These are phyloP conservation scores for Nissolia schottii DNA, from an alignment of 306 rosid species.

Conservation along the genomic window DNA sequence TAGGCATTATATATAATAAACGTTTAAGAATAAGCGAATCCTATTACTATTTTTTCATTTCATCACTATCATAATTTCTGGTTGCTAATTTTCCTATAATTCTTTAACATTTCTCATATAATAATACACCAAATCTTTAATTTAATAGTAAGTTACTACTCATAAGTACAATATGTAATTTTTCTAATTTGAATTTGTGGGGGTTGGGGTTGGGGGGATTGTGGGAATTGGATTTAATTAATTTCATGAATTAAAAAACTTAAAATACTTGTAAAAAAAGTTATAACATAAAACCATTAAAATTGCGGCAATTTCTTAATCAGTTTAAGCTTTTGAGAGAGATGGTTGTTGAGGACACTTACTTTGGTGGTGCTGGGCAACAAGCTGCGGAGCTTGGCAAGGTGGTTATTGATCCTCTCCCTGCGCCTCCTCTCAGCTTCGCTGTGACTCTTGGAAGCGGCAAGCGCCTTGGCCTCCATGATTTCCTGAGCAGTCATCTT, in stretches of 20 bases:
- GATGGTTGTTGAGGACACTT: no score
- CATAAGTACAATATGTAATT: not conserved
- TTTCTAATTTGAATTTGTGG: not conserved
- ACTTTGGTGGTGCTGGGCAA: conserved; percentile 97
- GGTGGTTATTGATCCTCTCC: conserved; percentile 96
- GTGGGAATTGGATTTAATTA: not conserved
- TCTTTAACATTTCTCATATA: no score
- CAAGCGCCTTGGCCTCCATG: conserved; percentile 97
- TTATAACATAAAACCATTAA: no score
- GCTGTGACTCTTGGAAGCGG: conserved; percentile 91
- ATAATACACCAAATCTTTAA: not conserved
- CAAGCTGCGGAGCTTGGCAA: conserved; percentile 80
- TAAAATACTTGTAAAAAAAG: no score
- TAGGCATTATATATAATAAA: no score
- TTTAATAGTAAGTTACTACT: not conserved
- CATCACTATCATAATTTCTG: no score
- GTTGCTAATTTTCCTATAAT: no score
- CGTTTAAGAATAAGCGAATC: no score
- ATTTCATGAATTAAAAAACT: not conserved
- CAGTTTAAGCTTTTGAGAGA: no score
- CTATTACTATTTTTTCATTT: no score
- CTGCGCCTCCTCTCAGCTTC: conserved; percentile 96
- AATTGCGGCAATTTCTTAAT: no score
- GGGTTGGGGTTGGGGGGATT: no score
- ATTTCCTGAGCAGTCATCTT: conserved; percentile 91